Percentiles rank a stretch among this genome's conserved stretches.
Conservation (phyloP, 129 eudicot genomes). For the Chrysanthemum lavandulifolium region DNA sequence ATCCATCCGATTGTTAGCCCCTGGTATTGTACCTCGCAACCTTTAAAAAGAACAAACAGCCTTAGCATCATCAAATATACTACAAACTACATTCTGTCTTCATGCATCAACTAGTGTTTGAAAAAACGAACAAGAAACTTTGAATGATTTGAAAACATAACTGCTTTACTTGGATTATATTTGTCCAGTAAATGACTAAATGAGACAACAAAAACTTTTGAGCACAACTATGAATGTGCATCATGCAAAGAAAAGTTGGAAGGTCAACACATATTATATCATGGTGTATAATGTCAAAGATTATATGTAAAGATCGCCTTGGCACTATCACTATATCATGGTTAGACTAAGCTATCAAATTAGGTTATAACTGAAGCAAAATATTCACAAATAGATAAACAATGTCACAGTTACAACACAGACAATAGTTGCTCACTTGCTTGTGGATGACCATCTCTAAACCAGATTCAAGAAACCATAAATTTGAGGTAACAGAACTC, state of each 20-base stretch:
- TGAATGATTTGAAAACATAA: not conserved
- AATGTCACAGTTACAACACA: not conserved
- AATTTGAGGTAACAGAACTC: not conserved
- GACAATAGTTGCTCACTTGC: not conserved
- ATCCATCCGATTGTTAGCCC: slow-evolving; percentile 97
- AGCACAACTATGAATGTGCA: not conserved
- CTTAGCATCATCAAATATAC: not conserved
- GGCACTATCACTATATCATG: not conserved
- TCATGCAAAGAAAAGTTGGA: not conserved
- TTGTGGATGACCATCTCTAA: not conserved
- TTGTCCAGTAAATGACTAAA: not conserved
- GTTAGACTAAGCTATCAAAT: not conserved
- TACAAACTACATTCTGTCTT: not conserved
- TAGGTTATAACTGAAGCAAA: no score
- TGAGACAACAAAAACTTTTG: not conserved
- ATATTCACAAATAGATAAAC: no score
- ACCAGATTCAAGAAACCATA: not conserved
- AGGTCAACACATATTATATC: no score
- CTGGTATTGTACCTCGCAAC: slow-evolving; percentile 78
- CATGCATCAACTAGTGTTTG: slow-evolving; percentile 15
- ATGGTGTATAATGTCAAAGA: not conserved
- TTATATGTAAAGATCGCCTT: not conserved
- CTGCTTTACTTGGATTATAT: slow-evolving; percentile 5
- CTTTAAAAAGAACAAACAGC: slow-evolving; percentile 36
- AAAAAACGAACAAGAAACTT: not conserved